These are phyloP conservation scores for Sanghuangporus sanghuang DNA, from an alignment of 1,284 basidiomycete species.

Conservation along the genomic window DNA sequence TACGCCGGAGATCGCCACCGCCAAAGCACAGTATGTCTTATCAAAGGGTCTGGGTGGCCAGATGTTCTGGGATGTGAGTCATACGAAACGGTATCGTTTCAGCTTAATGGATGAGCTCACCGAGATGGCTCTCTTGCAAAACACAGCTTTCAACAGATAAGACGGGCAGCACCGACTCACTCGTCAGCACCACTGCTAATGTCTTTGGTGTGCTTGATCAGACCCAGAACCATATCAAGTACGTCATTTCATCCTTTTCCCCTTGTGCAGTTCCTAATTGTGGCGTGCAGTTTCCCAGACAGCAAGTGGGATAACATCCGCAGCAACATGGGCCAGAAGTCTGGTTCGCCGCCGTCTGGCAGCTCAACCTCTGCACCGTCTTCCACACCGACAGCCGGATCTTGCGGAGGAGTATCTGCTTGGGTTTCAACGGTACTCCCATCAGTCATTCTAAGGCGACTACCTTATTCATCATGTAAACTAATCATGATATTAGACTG, in stretches of 20 bases:
- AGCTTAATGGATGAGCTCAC: background rate
- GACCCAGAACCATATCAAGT: slow-evolving; percentile 68
- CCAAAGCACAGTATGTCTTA: slow-evolving; percentile 76
- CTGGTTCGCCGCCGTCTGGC: slow-evolving; percentile 20
- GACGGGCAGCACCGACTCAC: slow-evolving; percentile 42
- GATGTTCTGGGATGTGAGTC: slow-evolving; percentile 76
- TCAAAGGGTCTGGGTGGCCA: slow-evolving; percentile 62
- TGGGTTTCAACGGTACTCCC: slow-evolving; percentile 39
- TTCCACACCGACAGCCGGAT: slow-evolving; percentile 16
- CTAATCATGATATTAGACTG: slow-evolving; percentile 25
- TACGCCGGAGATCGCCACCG: slow-evolving; percentile 61
- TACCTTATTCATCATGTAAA: background rate
- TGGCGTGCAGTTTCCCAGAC: slow-evolving; percentile 44
- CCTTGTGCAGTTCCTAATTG: background rate
- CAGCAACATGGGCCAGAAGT: slow-evolving; percentile 47
- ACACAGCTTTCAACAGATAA: slow-evolving; percentile 62
- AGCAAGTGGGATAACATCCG: slow-evolving; percentile 69
- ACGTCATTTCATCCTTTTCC: slow-evolving; percentile 13
- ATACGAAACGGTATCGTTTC: background rate
- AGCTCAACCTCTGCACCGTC: slow-evolving; percentile 24
- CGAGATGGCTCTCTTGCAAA: slow-evolving; percentile 24
- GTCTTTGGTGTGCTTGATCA: slow-evolving; percentile 52
- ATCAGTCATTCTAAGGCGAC: slow-evolving; percentile 20
- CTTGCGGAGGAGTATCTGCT: slow-evolving; percentile 45
- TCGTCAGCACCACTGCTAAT: slow-evolving; percentile 45